Conservation (phyloP, 345 rosid genomes). For the Eutrema japonicum region DNA sequence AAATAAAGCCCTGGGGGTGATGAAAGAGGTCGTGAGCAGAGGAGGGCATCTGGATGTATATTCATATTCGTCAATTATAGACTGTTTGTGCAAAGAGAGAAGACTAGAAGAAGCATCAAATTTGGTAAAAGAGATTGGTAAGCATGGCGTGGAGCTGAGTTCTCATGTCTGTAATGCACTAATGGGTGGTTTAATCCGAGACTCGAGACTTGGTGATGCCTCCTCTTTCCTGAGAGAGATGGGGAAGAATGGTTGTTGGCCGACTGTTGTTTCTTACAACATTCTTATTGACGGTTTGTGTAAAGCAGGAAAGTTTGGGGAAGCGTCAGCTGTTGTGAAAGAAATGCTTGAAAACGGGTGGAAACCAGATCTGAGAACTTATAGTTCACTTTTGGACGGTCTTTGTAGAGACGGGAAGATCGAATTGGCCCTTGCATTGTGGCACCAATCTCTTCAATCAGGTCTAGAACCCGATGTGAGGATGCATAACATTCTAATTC, state of each 20-base stretch:
- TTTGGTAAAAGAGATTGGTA: conserved; percentile 54
- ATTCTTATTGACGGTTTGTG: conserved; percentile 74
- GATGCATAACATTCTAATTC: conserved; percentile 81
- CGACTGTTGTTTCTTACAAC: conserved; percentile 70
- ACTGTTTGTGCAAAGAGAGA: conserved; percentile 75
- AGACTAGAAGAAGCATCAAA: conserved; percentile 68
- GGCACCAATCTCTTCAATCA: conserved; percentile 60
- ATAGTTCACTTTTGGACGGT: conserved; percentile 76
- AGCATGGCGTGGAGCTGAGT: conserved; percentile 54
- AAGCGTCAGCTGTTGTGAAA: conserved; percentile 65
- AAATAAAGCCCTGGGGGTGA: conserved; percentile 67
- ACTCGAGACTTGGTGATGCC: conserved; percentile 70
- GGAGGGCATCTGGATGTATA: conserved; percentile 58
- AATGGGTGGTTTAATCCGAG: conserved; percentile 66
- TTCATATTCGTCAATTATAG: conserved; percentile 74
- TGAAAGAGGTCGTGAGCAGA: conserved; percentile 57
- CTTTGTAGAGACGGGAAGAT: conserved; percentile 71
- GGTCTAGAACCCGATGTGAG: conserved; percentile 70
- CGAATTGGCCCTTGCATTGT: conserved; percentile 66
- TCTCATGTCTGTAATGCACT: conserved; percentile 64
- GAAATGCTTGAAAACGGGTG: conserved; percentile 75
- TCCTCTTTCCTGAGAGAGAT: conserved; percentile 59
- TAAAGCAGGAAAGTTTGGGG: conserved; percentile 69
- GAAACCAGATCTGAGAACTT: conserved; percentile 78
- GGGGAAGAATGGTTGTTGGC: conserved; percentile 55